A percentile compares a stretch with the other conserved stretches of the same genome.
phyloP scores from a whole-genome alignment of 1,284 basidiomycete species.

The Neonothopanus nambi region DNA sequence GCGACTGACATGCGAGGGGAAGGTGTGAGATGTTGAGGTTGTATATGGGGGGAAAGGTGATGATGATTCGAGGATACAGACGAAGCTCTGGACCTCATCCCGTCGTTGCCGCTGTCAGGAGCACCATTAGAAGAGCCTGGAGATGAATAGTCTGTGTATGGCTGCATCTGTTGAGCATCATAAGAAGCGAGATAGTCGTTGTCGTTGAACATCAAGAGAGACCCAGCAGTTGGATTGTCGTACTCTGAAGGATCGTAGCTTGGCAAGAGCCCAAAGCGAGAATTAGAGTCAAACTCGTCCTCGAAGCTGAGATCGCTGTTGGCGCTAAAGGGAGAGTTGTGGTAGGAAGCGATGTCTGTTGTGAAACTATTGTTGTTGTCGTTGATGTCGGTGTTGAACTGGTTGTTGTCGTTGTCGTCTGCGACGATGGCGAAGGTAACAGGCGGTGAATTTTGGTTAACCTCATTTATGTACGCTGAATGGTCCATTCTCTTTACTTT shows the following conservation, averaged over 20 bases:
- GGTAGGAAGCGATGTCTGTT: slow-evolving; percentile 40
- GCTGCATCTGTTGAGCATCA: slow-evolving; percentile 7
- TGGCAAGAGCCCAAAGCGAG: slow-evolving; percentile 34
- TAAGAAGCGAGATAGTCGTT: slow-evolving; percentile 46
- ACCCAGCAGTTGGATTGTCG: slow-evolving; percentile 50
- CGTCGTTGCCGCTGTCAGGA: slow-evolving; percentile 40
- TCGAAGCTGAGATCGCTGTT: slow-evolving; percentile 64
- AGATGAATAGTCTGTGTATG: slow-evolving; percentile 52
- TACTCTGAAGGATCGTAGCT: slow-evolving; percentile 67
- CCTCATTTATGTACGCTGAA: too few relatives aligned
- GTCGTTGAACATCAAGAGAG: slow-evolving; percentile 59
- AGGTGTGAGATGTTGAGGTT: slow-evolving; percentile 30
- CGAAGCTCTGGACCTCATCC: slow-evolving; percentile 57
- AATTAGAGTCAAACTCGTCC: slow-evolving; percentile 37
- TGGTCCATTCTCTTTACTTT: too few relatives aligned
- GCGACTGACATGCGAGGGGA: slow-evolving; percentile 59
- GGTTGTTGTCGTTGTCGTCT: slow-evolving; percentile 16
- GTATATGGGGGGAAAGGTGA: slow-evolving; percentile 14
- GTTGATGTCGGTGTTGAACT: background rate
- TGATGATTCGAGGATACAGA: slow-evolving; percentile 58
- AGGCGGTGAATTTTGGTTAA: slow-evolving; percentile 16
- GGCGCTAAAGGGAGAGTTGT: slow-evolving; percentile 67
- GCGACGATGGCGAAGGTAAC: slow-evolving; percentile 21
- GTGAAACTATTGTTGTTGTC: slow-evolving; percentile 5
- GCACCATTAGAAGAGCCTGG: slow-evolving; percentile 51